A percentile compares a stretch with the other conserved stretches of the same genome.
These are phyloP conservation scores for Lactarius evosmus DNA, from an alignment of 768 basidiomycete species.

Conservation along the genomic window DNA sequence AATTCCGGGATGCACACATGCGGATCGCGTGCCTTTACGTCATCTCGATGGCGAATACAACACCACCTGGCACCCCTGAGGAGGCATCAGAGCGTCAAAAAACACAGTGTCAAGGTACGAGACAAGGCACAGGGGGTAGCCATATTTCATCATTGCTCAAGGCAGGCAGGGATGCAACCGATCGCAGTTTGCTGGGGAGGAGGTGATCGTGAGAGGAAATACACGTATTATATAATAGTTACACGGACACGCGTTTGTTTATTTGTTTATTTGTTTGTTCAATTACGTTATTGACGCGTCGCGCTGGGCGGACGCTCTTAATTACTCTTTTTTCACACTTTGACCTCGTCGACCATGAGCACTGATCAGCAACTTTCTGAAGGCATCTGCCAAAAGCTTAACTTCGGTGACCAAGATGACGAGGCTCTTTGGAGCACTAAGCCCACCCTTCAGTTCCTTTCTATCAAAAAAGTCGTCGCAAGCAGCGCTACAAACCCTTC, in stretches of 20 bases:
- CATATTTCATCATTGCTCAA: slow-evolving; percentile 80
- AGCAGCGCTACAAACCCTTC: slow-evolving; percentile 33
- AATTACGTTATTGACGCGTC: slow-evolving; percentile 18
- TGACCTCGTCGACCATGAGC: neutral
- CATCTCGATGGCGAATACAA: slow-evolving; percentile 74
- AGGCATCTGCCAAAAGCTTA: slow-evolving; percentile 26
- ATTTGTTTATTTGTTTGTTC: neutral
- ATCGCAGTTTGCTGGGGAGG: slow-evolving; percentile 52
- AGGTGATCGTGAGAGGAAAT: slow-evolving; percentile 31
- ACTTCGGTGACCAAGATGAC: slow-evolving; percentile 22
- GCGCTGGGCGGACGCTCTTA: slow-evolving; percentile 17
- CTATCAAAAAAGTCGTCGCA: slow-evolving; percentile 69
- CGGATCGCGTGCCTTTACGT: slow-evolving; percentile 85
- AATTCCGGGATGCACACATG: slow-evolving; percentile 84
- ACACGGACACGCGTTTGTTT: neutral
- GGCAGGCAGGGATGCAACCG: slow-evolving; percentile 85
- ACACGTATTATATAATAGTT: slow-evolving; percentile 4
- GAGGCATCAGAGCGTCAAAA: slow-evolving; percentile 39
- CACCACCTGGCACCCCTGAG: slow-evolving; percentile 55
- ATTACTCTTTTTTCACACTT: slow-evolving; percentile 11
- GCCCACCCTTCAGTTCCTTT: slow-evolving; percentile 74
- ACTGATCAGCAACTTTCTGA: slow-evolving; percentile 11
- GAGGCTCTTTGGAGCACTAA: slow-evolving; percentile 31
- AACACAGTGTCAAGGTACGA: slow-evolving; percentile 41
- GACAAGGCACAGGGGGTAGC: slow-evolving; percentile 88